Percentiles rank a stretch among this genome's conserved stretches.
These are phyloP conservation scores for Amaranthus hypochondriacus DNA, from an alignment of 148 eudicot species.

Conservation along the genomic window DNA sequence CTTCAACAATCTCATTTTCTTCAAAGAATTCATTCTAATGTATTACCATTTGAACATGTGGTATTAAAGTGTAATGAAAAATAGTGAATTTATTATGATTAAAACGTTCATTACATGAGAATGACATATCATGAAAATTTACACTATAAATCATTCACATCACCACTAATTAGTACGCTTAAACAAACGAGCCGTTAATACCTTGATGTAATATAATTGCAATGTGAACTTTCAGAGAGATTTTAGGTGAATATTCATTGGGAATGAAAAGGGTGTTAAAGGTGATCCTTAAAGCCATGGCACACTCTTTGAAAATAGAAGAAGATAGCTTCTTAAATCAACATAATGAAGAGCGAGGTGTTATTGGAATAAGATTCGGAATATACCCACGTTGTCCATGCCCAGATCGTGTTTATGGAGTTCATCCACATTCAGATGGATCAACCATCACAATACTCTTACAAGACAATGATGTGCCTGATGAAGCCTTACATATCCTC, in stretches of 20 bases:
- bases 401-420: constrained; percentile 28
- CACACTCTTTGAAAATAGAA: constrained; percentile 27
- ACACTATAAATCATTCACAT: no score
- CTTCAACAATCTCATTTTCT: no score
- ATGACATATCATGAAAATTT: no score
- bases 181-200: no score
- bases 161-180: no score
- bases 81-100: no score
- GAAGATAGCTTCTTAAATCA: constrained; percentile 32
- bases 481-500: constrained; percentile 40
- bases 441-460: constrained; percentile 28
- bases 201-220: no score
- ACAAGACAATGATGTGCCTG: constrained; percentile 41
- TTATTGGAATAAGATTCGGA: constrained; percentile 20
- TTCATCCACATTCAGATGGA: constrained; percentile 29
- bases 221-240: constrained; percentile 24
- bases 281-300: constrained; percentile 36
- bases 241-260: constrained; percentile 26
- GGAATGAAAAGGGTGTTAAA: constrained; percentile 22
- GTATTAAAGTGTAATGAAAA: no score
- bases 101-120: no score
- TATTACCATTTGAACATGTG: no score
- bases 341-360: constrained; percentile 25
- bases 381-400: constrained; percentile 25
- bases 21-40: no score